These are phyloP conservation scores for Colletotrichum chrysophilum DNA, from an alignment of 2,329 filamentous ascomycete species.

Conservation along the genomic window DNA sequence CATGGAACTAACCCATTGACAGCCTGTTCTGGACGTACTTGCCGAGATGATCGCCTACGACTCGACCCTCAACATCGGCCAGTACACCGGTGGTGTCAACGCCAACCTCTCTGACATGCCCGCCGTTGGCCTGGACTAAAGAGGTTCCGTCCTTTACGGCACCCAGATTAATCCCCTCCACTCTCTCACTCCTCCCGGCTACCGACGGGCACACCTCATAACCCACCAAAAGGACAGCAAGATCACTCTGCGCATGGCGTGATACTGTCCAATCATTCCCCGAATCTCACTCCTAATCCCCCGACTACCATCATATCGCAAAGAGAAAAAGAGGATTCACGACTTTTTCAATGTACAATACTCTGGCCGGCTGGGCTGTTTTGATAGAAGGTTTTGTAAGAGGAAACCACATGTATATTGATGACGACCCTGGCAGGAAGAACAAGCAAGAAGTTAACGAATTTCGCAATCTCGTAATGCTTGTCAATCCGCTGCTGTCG, in stretches of 20 bases:
- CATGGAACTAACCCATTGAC: slow-evolving; percentile 24
- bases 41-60: slow-evolving; percentile 98
- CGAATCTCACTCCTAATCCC: slow-evolving; percentile 7
- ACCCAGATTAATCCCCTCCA: slow-evolving; percentile 2
- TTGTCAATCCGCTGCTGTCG: background rate
- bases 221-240: slow-evolving; percentile 4
- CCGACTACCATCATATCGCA: background rate
- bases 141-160: background rate
- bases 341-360: slow-evolving; percentile 44
- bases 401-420: slow-evolving; percentile 22
- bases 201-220: background rate
- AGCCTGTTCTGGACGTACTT: slow-evolving; percentile 93
- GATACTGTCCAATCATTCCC: background rate
- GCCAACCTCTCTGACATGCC: slow-evolving; percentile 54
- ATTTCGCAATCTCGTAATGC: background rate
- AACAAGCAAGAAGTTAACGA: slow-evolving; percentile 13
- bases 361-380: slow-evolving; percentile 37
- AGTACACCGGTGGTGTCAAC: slow-evolving; percentile 32
- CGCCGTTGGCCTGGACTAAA: slow-evolving; percentile 60
- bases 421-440: slow-evolving; percentile 18
- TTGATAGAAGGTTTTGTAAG: slow-evolving; percentile 48
- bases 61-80: slow-evolving; percentile 68
- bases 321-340: slow-evolving; percentile 15
- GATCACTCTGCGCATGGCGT: background rate
- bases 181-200: background rate